These are phyloP conservation scores for Xylariaceae sp. DNA, from an alignment of 2,329 filamentous ascomycete genomes.

Conservation along the genomic window DNA sequence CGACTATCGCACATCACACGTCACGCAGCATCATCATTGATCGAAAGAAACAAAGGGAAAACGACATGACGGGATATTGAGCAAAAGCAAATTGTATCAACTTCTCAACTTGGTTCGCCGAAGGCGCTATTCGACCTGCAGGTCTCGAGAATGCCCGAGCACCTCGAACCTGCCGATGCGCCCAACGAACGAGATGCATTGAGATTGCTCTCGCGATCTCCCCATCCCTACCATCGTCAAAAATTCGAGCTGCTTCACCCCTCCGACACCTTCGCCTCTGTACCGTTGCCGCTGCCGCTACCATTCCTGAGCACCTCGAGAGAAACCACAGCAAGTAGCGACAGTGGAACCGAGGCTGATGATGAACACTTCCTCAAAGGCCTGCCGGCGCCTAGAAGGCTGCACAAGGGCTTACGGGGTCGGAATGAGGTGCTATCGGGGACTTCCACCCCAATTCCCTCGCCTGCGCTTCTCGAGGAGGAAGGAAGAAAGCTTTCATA, in stretches of 20 bases:
- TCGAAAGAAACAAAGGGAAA: neutral
- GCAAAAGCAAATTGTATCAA: conserved; percentile 25
- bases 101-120: conserved; percentile 16
- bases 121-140: conserved; percentile 25
- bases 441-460: conserved; percentile 57
- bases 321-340: conserved; percentile 68
- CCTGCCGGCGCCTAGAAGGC: conserved; percentile 76
- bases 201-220: conserved; percentile 61
- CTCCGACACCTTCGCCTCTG: conserved; percentile 43
- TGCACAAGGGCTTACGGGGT: conserved; percentile 77
- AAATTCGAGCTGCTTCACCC: conserved; percentile 58
- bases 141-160: conserved; percentile 51
- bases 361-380: conserved; percentile 89
- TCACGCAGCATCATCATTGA: too few species aligned
- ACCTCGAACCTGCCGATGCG: conserved; percentile 40
- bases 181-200: conserved; percentile 44
- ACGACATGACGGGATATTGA: conserved; percentile 14
- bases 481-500: conserved; percentile 33
- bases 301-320: conserved; percentile 41
- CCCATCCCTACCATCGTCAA: conserved; percentile 69
- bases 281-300: conserved; percentile 20
- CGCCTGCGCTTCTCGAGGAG: conserved; percentile 51
- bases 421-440: conserved; percentile 58
- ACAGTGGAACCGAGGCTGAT: conserved; percentile 93
- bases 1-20: too few species aligned